Evolutionary conservation across 345 rosid genomes (phyloP).

Genomic region (Dipteronia sinensis): DNA sequence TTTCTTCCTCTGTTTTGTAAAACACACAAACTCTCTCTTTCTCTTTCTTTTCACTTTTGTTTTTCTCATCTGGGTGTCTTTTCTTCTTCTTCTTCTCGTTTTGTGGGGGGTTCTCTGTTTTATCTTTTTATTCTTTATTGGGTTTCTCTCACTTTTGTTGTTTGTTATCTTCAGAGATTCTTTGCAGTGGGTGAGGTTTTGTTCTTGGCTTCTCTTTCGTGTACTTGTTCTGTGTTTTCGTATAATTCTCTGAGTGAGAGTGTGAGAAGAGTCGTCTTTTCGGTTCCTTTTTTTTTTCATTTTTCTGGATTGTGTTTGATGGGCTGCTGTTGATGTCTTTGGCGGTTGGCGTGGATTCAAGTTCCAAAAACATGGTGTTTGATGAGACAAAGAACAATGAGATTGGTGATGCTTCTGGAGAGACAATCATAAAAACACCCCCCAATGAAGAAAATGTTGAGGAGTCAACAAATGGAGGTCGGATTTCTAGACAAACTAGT

Average conservation of each 20-base stretch:
- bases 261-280: background rate
- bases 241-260: constrained; percentile 16
- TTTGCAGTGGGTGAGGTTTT: constrained; percentile 8
- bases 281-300: background rate
- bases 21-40: constrained; percentile 27
- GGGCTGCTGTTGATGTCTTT: constrained; percentile 49
- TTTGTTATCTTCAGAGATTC: constrained; percentile 3
- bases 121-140: background rate
- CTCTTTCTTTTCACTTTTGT: constrained; percentile 24
- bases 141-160: background rate
- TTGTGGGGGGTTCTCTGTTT: constrained; percentile 7
- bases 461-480: constrained; percentile 23
- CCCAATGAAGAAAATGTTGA: constrained; percentile 24
- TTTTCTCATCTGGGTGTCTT: constrained; percentile 14
- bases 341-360: constrained; percentile 39
- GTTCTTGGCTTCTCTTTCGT: constrained; percentile 15
- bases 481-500: constrained; percentile 35
- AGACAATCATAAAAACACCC: constrained; percentile 23
- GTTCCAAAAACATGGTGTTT: constrained; percentile 42
- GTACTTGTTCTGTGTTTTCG: background rate
- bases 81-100: constrained; percentile 27
- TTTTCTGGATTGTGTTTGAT: constrained; percentile 17
- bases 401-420: constrained; percentile 29
- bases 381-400: constrained; percentile 32
- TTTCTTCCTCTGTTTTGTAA: constrained; percentile 45